These are phyloP conservation scores for Aureobasidium mangrovei DNA, from an alignment of 2,329 filamentous ascomycete genomes.

Conservation along the genomic window DNA sequence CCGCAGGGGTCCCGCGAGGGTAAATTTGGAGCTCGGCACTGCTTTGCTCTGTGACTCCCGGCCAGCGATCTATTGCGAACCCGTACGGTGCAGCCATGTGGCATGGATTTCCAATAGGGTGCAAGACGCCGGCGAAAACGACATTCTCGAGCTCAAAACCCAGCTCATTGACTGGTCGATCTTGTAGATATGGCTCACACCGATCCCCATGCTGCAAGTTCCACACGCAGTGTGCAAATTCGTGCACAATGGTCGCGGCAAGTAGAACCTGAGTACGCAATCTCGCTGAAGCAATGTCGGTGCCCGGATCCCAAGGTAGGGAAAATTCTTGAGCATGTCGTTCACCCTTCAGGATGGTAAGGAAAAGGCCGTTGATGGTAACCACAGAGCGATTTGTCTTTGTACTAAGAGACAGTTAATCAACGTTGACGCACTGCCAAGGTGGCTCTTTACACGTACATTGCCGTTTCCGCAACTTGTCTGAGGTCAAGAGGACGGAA, in stretches of 20 bases:
- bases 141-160: slow-evolving; percentile 1
- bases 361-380: neutral
- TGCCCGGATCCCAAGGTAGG: neutral
- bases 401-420: too few relatives aligned
- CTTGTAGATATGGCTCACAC: neutral
- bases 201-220: neutral
- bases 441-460: too few relatives aligned
- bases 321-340: neutral
- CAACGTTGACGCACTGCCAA: too few relatives aligned
- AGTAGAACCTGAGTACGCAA: neutral
- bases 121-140: neutral
- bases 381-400: neutral
- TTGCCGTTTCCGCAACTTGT: too few relatives aligned
- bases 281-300: neutral
- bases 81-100: neutral
- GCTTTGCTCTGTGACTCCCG: too few relatives aligned
- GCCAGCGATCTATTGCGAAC: neutral
- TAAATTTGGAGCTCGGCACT: too few relatives aligned
- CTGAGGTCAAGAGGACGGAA: too few relatives aligned
- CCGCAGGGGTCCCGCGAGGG: too few relatives aligned
- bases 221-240: neutral
- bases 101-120: neutral
- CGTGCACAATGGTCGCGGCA: neutral
- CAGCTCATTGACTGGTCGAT: neutral
- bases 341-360: neutral